phyloP scores from a whole-genome alignment of 2,329 filamentous ascomycete species.

The Fusarium sulawesiense region DNA sequence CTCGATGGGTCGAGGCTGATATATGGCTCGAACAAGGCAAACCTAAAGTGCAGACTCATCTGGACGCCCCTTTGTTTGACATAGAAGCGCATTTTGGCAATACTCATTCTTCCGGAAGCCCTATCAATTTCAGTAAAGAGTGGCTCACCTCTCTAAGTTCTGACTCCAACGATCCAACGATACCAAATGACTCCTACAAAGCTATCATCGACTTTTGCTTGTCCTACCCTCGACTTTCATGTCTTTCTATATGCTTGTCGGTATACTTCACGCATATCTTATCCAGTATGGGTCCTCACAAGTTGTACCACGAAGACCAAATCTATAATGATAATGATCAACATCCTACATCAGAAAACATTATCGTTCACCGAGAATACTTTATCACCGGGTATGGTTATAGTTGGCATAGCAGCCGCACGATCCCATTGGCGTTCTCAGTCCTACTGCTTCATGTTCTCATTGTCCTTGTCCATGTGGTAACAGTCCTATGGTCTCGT shows the following conservation, averaged over 20 bases:
- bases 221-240: no score
- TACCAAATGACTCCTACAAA: not conserved
- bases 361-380: not conserved
- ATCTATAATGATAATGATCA: no score
- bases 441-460: not conserved
- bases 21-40: not conserved
- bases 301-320: no score
- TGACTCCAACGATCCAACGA: no score
- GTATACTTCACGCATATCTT: not conserved
- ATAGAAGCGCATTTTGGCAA: not conserved
- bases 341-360: not conserved
- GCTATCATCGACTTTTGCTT: not conserved
- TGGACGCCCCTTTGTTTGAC: not conserved
- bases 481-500: not conserved
- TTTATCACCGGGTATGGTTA: not conserved
- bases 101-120: rapidly evolving
- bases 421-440: not conserved
- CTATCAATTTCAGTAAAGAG: not conserved
- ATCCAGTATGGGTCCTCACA: no score
- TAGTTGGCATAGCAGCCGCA: not conserved
- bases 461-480: not conserved
- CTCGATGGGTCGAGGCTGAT: not conserved
- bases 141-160: not conserved
- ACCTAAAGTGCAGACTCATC: not conserved
- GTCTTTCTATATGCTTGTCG: no score